Percentiles rank a stretch among this genome's conserved stretches.
These are phyloP conservation scores for Paecilomyces formosus DNA, from an alignment of 2,329 filamentous ascomycete species.

Conservation along the genomic window DNA sequence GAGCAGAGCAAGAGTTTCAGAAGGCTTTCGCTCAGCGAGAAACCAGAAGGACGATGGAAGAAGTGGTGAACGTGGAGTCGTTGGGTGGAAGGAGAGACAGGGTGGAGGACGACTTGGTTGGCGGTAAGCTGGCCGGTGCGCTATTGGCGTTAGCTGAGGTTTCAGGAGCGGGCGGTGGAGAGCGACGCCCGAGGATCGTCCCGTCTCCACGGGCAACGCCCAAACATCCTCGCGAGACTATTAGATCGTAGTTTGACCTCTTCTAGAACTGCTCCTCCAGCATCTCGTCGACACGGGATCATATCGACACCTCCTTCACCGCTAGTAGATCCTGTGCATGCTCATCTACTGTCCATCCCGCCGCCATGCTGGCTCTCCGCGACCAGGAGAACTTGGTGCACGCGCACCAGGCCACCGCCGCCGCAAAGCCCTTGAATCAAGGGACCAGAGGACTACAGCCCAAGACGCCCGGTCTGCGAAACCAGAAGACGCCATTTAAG, in stretches of 20 bases:
- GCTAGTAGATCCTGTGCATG: neutral
- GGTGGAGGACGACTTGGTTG: constrained; percentile 11
- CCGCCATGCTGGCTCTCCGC: constrained; percentile 65
- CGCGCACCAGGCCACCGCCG: constrained; percentile 61
- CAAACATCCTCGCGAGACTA: constrained; percentile 4
- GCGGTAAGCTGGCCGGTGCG: neutral
- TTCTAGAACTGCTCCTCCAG: constrained; percentile 11
- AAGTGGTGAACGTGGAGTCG: constrained; percentile 8
- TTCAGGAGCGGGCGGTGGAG: constrained; percentile 1
- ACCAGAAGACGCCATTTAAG: constrained; percentile 76
- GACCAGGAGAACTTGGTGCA: constrained; percentile 86
- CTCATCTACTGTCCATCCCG: constrained; percentile 1
- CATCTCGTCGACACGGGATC: neutral
- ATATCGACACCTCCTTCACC: neutral
- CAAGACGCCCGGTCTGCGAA: constrained; percentile 71
- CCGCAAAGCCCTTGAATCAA: constrained; percentile 66
- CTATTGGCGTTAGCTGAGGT: neutral
- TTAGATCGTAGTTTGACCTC: constrained; percentile 3
- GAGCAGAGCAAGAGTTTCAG: constrained; percentile 17
- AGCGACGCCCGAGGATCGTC: constrained; percentile 2
- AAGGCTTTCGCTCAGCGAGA: constrained; percentile 33
- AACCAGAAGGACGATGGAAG: constrained; percentile 11
- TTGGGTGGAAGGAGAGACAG: constrained; percentile 4
- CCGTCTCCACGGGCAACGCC: constrained; percentile 34
- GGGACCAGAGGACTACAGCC: constrained; percentile 53